Percentiles rank a stretch among this genome's conserved stretches.
These are phyloP conservation scores for Anisogramma anomala DNA, from an alignment of 2,329 filamentous ascomycete genomes.

Conservation along the genomic window DNA sequence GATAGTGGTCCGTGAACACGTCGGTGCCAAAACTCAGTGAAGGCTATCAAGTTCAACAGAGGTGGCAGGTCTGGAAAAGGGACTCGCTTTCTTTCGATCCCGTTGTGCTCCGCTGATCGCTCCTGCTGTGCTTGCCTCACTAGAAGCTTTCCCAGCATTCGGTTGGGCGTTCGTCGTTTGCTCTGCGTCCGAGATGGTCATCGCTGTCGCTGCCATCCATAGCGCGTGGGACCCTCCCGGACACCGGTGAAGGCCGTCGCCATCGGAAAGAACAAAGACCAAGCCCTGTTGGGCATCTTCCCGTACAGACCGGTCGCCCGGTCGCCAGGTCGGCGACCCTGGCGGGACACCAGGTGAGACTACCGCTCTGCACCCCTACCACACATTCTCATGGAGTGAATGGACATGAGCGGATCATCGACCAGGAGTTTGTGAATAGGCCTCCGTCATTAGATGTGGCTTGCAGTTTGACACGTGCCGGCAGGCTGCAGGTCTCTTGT, in stretches of 20 bases:
- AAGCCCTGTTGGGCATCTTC: background rate
- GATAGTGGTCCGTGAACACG: no score
- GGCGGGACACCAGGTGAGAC: background rate
- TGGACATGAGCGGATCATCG: no score
- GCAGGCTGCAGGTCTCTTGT: background rate
- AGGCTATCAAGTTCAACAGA: no score
- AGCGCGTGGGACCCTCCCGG: conserved; percentile 1
- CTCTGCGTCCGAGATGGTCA: background rate
- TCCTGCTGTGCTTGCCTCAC: background rate
- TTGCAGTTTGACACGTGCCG: background rate
- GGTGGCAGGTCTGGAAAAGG: no score
- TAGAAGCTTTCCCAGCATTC: background rate
- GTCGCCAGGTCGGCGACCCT: background rate
- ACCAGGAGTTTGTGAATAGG: no score
- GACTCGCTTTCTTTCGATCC: no score
- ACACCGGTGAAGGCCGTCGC: conserved; percentile 1
- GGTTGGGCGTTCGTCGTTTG: background rate
- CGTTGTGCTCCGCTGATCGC: no score
- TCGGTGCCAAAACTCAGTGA: no score
- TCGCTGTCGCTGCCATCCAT: background rate
- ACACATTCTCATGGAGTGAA: no score
- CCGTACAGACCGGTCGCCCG: background rate
- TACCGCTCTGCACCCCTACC: background rate
- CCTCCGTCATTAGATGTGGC: no score
- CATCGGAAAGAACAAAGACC: background rate